phyloP scores from a whole-genome alignment of 1,284 basidiomycete genomes.

The Ganoderma resinaceum region DNA sequence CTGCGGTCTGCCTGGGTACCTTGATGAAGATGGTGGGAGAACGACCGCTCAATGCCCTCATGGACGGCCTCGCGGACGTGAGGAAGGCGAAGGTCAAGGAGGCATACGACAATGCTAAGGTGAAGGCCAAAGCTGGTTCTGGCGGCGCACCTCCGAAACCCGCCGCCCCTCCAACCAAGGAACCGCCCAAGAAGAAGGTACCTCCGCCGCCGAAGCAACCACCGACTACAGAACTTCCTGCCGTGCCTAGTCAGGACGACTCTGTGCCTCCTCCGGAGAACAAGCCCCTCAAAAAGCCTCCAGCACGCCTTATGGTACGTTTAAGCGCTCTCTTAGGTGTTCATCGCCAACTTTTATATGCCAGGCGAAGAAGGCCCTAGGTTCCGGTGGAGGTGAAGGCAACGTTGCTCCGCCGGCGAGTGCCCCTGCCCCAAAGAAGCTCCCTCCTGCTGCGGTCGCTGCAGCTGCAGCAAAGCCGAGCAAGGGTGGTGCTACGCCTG shows the following conservation, averaged over 20 bases:
- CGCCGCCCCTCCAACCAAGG: conserved; percentile 47
- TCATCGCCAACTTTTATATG: neutral
- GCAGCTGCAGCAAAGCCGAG: conserved; percentile 52
- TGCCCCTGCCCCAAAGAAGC: conserved; percentile 53
- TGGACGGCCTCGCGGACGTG: conserved; percentile 90
- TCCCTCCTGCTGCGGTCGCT: conserved; percentile 43
- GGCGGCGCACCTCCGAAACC: conserved; percentile 55
- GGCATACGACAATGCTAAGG: conserved; percentile 87
- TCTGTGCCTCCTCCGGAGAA: conserved; percentile 48
- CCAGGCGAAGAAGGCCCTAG: conserved; percentile 62
- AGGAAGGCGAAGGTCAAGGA: conserved; percentile 96
- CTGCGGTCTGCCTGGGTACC: conserved; percentile 87
- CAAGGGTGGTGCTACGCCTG: conserved; percentile 56
- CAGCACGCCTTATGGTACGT: conserved; percentile 56
- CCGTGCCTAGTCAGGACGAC: conserved; percentile 32
- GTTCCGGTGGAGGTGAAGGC: conserved; percentile 33
- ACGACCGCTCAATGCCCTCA: conserved; percentile 85
- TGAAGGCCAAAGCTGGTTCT: conserved; percentile 81
- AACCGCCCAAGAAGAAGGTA: conserved; percentile 57
- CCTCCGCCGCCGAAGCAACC: conserved; percentile 43
- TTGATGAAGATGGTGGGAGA: conserved; percentile 99
- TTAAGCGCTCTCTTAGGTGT: neutral
- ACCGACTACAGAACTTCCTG: conserved; percentile 40
- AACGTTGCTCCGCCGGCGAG: conserved; percentile 40
- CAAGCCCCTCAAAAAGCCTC: conserved; percentile 57